These are phyloP conservation scores for Leccinum subrobustum DNA, from an alignment of 1,284 basidiomycete genomes.

Conservation along the genomic window DNA sequence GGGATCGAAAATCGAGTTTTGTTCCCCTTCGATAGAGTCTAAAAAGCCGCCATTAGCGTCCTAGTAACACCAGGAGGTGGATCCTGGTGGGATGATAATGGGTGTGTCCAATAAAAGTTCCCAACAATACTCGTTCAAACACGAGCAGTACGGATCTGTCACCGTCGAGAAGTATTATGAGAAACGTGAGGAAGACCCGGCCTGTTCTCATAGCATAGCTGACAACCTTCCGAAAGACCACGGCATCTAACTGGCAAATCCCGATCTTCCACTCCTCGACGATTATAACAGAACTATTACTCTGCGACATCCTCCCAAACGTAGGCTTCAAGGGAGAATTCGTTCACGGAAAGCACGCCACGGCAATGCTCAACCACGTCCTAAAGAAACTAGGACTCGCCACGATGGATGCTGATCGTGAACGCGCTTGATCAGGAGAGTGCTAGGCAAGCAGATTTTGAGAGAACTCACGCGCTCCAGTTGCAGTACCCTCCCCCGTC, in stretches of 20 bases:
- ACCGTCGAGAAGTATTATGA: constrained; percentile 65
- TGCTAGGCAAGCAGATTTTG: neutral
- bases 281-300: constrained; percentile 56
- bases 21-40: no score
- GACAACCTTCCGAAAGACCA: constrained; percentile 47
- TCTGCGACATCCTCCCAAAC: constrained; percentile 67
- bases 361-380: constrained; percentile 64
- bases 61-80: no score
- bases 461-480: constrained; percentile 44
- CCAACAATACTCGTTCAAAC: constrained; percentile 50
- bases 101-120: constrained; percentile 46
- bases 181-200: constrained; percentile 43
- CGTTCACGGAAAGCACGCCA: constrained; percentile 58
- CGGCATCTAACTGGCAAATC: constrained; percentile 45
- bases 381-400: constrained; percentile 56
- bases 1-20: no score
- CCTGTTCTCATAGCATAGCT: neutral
- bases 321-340: constrained; percentile 73
- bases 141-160: constrained; percentile 47
- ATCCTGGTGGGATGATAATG: constrained; percentile 52
- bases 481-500: constrained; percentile 45
- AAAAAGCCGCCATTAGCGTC: no score
- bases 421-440: neutral
- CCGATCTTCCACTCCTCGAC: constrained; percentile 60
- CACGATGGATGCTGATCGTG: constrained; percentile 56